These are phyloP conservation scores for Chlamydomonas schloesseri DNA, from an alignment of 139 green algal genomes.

Conservation along the genomic window DNA sequence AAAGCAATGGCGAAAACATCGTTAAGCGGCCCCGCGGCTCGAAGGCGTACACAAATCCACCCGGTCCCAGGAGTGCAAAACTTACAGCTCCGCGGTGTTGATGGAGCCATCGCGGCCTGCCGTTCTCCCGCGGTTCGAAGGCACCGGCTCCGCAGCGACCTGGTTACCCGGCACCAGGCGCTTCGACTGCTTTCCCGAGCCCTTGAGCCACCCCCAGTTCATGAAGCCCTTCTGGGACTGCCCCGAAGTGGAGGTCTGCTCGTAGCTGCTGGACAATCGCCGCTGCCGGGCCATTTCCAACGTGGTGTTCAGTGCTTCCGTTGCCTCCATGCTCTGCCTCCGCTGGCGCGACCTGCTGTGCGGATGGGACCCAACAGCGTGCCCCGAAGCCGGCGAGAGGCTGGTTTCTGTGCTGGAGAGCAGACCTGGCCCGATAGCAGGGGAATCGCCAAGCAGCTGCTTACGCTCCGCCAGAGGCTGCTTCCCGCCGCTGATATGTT, in stretches of 20 bases:
- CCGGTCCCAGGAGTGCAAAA: neutral
- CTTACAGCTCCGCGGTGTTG: conserved; percentile 26
- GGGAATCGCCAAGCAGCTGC: neutral
- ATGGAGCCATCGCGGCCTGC: neutral
- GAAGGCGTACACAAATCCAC: too few species aligned
- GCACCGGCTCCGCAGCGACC: neutral
- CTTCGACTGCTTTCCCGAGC: neutral
- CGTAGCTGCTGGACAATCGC: conserved; percentile 4
- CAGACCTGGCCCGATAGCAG: neutral
- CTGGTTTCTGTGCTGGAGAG: neutral
- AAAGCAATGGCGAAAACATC: neutral
- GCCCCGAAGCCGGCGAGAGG: neutral
- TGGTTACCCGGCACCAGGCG: neutral
- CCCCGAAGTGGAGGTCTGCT: neutral
- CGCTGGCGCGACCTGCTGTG: conserved; percentile 13
- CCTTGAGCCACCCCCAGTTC: conserved; percentile 34
- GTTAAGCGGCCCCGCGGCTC: too few species aligned
- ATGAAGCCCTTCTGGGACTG: neutral
- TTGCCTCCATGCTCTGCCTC: neutral
- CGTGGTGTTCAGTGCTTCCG: neutral
- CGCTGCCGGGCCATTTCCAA: conserved; percentile 35
- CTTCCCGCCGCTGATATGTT: conserved; percentile 13
- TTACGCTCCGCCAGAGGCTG: conserved; percentile 36
- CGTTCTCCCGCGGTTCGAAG: too few species aligned
- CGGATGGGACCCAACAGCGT: neutral